phyloP scores from a whole-genome alignment of 2,329 filamentous ascomycete species.

The Sarocladiaceae sp. region DNA sequence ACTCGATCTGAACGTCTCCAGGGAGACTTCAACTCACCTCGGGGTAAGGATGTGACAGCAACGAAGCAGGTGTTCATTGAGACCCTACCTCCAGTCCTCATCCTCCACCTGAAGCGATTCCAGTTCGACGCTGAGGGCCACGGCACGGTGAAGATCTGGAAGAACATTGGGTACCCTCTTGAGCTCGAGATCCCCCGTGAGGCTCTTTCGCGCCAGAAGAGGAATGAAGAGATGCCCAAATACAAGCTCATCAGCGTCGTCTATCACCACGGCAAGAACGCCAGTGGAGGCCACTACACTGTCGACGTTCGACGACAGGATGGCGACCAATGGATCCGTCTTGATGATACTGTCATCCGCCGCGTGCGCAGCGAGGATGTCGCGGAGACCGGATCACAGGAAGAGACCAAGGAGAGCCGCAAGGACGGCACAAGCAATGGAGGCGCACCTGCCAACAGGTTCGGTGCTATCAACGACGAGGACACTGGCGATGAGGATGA shows the following conservation, averaged over 20 bases:
- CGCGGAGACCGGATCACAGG: slow-evolving; percentile 75
- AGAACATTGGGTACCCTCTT: slow-evolving; percentile 90
- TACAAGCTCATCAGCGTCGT: slow-evolving; percentile 87
- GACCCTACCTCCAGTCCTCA: slow-evolving; percentile 80
- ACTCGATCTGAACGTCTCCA: slow-evolving; percentile 80
- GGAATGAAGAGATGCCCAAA: slow-evolving; percentile 65
- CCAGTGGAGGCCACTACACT: slow-evolving; percentile 93
- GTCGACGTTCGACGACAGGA: slow-evolving; percentile 95
- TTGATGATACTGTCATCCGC: slow-evolving; percentile 88
- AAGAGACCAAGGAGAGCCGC: slow-evolving; percentile 63
- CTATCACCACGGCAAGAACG: slow-evolving; percentile 96
- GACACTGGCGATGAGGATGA: slow-evolving; percentile 61
- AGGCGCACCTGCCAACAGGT: slow-evolving; percentile 55
- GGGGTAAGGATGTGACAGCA: slow-evolving; percentile 68
- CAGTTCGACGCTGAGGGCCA: slow-evolving; percentile 78
- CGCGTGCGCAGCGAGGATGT: slow-evolving; percentile 84
- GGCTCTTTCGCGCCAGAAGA: slow-evolving; percentile 70
- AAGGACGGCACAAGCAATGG: slow-evolving; percentile 43
- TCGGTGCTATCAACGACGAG: slow-evolving; percentile 61
- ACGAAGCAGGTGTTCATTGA: slow-evolving; percentile 97
- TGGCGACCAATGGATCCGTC: slow-evolving; percentile 88
- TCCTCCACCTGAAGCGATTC: slow-evolving; percentile 94
- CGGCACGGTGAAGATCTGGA: slow-evolving; percentile 96
- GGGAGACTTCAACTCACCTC: slow-evolving; percentile 74
- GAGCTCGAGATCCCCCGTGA: slow-evolving; percentile 92